phyloP scores from a whole-genome alignment of 176 grass and related monocot genomes.

The Zea luxurians region DNA sequence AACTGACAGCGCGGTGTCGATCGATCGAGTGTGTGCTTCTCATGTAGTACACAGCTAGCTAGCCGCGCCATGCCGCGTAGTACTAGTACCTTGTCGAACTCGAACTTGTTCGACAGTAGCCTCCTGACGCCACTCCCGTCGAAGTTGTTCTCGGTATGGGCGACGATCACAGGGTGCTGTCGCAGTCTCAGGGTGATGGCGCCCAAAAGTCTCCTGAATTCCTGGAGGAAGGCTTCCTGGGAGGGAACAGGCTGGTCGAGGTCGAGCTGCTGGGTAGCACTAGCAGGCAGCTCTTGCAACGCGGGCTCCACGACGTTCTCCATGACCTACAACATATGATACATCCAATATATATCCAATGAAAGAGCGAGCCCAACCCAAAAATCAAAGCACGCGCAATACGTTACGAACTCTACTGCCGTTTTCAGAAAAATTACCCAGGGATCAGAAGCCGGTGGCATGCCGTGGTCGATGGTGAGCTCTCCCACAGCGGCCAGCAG shows the following conservation, averaged over 20 bases:
- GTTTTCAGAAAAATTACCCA: conserved; percentile 38
- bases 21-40: neutral
- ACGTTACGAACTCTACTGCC: too few relatives aligned
- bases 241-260: conserved; percentile 54
- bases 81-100: conserved; percentile 57
- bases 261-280: conserved; percentile 41
- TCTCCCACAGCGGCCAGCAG: conserved; percentile 54
- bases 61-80: neutral
- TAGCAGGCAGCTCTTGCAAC: conserved; percentile 35
- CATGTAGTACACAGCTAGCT: too few relatives aligned
- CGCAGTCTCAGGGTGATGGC: conserved; percentile 46
- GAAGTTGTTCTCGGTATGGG: conserved; percentile 83
- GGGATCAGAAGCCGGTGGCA: conserved; percentile 76
- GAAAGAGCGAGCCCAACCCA: neutral
- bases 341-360: neutral
- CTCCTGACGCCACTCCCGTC: conserved; percentile 69
- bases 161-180: conserved; percentile 73
- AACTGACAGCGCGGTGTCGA: neutral
- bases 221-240: conserved; percentile 61
- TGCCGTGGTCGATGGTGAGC: conserved; percentile 75
- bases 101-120: conserved; percentile 61
- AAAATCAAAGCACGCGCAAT: too few relatives aligned
- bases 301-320: conserved; percentile 60
- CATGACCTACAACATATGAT: conserved; percentile 44
- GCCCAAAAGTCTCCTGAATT: conserved; percentile 58